These are phyloP conservation scores for Magnaporthiopsis incrustans DNA, from an alignment of 2,329 filamentous ascomycete species.

Conservation along the genomic window DNA sequence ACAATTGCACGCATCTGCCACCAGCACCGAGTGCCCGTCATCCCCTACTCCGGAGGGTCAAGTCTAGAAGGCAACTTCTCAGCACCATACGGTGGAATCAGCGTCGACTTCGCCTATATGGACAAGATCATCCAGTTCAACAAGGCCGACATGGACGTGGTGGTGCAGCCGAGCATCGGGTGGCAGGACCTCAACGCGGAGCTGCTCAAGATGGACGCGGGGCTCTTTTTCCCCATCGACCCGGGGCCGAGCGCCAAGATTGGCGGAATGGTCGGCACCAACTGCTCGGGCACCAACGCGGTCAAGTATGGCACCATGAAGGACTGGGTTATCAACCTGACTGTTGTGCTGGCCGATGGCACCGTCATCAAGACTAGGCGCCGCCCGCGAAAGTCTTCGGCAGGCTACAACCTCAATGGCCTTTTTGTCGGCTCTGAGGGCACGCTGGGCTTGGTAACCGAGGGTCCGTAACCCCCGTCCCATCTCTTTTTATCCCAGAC, in stretches of 20 bases:
- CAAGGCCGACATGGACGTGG: slow-evolving; percentile 83
- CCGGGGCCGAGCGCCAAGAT: slow-evolving; percentile 68
- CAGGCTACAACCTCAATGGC: slow-evolving; percentile 75
- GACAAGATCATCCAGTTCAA: slow-evolving; percentile 72
- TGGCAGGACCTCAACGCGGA: slow-evolving; percentile 83
- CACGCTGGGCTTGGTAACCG: slow-evolving; percentile 83
- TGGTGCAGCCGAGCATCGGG: slow-evolving; percentile 84
- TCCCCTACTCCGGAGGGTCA: slow-evolving; percentile 78
- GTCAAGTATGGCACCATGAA: slow-evolving; percentile 82
- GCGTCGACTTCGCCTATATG: slow-evolving; percentile 86
- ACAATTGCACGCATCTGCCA: slow-evolving; percentile 61
- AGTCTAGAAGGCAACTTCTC: slow-evolving; percentile 88
- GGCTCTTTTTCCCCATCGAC: slow-evolving; percentile 86
- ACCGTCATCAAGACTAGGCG: slow-evolving; percentile 70
- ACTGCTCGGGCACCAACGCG: slow-evolving; percentile 70
- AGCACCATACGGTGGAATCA: slow-evolving; percentile 77
- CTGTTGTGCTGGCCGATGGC: slow-evolving; percentile 71
- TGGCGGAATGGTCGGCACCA: slow-evolving; percentile 76
- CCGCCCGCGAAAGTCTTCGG: slow-evolving; percentile 72
- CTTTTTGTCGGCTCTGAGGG: slow-evolving; percentile 82
- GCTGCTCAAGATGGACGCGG: slow-evolving; percentile 58
- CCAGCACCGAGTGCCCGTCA: slow-evolving; percentile 73
- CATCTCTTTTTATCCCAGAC: not conserved
- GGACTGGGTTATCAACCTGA: slow-evolving; percentile 79
- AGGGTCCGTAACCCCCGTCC: slow-evolving; percentile 34